phyloP scores from a whole-genome alignment of 2,329 filamentous ascomycete genomes.

The Botrytis cinerea region DNA sequence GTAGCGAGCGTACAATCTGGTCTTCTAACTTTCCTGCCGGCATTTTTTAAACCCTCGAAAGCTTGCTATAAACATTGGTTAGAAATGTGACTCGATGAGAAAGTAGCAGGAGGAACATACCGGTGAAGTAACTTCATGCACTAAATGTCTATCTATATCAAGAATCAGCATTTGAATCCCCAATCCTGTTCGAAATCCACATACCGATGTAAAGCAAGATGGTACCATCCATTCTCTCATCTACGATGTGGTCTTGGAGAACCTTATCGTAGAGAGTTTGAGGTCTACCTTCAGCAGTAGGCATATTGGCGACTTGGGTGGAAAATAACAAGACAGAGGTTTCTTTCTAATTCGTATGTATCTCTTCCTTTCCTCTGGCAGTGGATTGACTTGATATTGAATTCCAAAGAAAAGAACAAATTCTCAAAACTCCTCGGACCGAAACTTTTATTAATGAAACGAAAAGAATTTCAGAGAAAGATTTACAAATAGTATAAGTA shows the following conservation, averaged over 20 bases:
- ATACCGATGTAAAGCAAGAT: conserved; percentile 89
- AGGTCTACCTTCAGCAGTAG: conserved; percentile 26
- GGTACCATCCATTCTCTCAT: conserved; percentile 92
- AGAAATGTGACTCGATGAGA: conserved; percentile 18
- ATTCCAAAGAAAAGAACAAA: neutral
- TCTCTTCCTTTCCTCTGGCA: neutral
- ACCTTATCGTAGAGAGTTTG: conserved; percentile 95
- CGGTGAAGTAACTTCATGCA: conserved; percentile 97
- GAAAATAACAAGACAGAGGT: neutral
- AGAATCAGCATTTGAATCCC: conserved; percentile 26
- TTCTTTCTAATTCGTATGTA: neutral
- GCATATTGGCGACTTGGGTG: conserved; percentile 15
- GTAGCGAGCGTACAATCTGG: conserved; percentile 97
- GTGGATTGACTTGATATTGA: neutral
- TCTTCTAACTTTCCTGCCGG: conserved; percentile 81
- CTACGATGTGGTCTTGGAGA: conserved; percentile 89
- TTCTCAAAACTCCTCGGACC: neutral
- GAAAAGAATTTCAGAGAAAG: neutral
- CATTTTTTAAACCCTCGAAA: conserved; percentile 78
- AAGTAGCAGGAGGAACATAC: conserved; percentile 51
- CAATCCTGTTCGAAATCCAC: conserved; percentile 36
- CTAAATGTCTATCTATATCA: conserved; percentile 79
- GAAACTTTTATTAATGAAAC: neutral
- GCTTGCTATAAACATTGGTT: conserved; percentile 70
- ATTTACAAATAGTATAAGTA: neutral